A percentile compares a stretch with the other conserved stretches of the same genome.
Evolutionary conservation across 2,329 filamentous ascomycete species (phyloP).

Genomic region (Metarhizium guizhouense): DNA sequence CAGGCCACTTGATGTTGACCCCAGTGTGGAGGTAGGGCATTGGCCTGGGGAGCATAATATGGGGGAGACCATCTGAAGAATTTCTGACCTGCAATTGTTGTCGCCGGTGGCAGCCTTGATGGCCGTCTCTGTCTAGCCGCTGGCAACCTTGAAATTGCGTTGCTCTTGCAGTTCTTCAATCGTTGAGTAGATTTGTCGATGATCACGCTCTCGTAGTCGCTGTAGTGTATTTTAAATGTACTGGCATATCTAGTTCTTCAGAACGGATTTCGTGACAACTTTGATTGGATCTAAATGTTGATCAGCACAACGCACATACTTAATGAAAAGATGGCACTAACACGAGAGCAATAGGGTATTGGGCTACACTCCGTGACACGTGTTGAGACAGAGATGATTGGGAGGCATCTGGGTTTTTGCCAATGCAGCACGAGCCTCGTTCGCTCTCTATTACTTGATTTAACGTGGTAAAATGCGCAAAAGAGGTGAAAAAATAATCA

Average conservation of each 20-base stretch:
- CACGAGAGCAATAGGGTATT: no score
- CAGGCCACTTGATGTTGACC: conserved; percentile 25
- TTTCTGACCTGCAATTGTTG: conserved; percentile 11
- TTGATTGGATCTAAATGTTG: no score
- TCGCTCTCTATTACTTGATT: no score
- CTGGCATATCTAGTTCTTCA: background rate
- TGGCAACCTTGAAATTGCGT: conserved; percentile 7
- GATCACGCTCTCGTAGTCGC: background rate
- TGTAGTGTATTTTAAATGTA: background rate
- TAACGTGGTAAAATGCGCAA: no score
- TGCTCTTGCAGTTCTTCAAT: conserved; percentile 8
- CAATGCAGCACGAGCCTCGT: no score
- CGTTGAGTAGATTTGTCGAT: conserved; percentile 9
- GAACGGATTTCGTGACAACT: background rate
- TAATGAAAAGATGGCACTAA: no score
- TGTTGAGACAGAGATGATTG: no score
- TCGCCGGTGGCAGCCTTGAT: conserved; percentile 12
- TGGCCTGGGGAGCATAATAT: conserved; percentile 10
- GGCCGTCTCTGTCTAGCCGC: conserved; percentile 11
- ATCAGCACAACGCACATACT: no score
- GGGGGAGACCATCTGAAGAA: conserved; percentile 13
- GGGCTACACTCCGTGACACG: no score
- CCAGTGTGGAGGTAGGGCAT: conserved; percentile 16
- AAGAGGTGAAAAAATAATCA: no score
- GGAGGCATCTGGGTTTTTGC: no score